A percentile compares a stretch with the other conserved stretches of the same genome.
phyloP scores from a whole-genome alignment of 164 flowering plant species.

The Malania oleifera region DNA sequence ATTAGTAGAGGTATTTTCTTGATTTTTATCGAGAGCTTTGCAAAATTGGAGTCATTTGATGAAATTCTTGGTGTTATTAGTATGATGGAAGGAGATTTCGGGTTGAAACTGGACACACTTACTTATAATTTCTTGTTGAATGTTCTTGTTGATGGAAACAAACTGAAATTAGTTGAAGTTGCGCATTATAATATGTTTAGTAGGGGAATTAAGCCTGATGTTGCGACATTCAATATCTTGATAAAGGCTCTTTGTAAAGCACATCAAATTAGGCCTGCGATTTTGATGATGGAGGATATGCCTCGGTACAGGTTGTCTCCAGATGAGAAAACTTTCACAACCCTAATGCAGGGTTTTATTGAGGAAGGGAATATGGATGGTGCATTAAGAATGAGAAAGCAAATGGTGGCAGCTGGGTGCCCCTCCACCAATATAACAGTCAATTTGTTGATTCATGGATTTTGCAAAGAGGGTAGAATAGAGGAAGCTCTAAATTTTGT shows the following conservation, averaged over 20 bases:
- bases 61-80: conserved; percentile 47
- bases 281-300: conserved; percentile 89
- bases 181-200: conserved; percentile 49
- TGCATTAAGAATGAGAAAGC: conserved; percentile 60
- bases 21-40: conserved; percentile 53
- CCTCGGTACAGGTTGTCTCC: conserved; percentile 50
- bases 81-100: conserved; percentile 52
- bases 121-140: conserved; percentile 62
- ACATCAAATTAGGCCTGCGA: conserved; percentile 77
- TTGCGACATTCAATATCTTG: conserved; percentile 78
- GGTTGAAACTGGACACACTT: conserved; percentile 42
- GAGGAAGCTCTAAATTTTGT: conserved; percentile 64
- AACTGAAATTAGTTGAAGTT: conserved; percentile 67
- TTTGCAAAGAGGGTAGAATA: conserved; percentile 61
- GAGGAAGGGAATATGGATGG: conserved; percentile 75
- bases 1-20: conserved; percentile 45
- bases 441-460: conserved; percentile 75
- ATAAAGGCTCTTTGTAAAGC: conserved; percentile 85
- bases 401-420: conserved; percentile 58
- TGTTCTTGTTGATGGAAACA: conserved; percentile 73
- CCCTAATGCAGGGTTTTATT: conserved; percentile 79
- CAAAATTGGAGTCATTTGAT: conserved; percentile 40
- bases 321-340: conserved; percentile 78
- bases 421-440: conserved; percentile 38
- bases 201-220: conserved; percentile 54